phyloP scores from a whole-genome alignment of 768 basidiomycete genomes.

The Rhizopogon sp. region DNA sequence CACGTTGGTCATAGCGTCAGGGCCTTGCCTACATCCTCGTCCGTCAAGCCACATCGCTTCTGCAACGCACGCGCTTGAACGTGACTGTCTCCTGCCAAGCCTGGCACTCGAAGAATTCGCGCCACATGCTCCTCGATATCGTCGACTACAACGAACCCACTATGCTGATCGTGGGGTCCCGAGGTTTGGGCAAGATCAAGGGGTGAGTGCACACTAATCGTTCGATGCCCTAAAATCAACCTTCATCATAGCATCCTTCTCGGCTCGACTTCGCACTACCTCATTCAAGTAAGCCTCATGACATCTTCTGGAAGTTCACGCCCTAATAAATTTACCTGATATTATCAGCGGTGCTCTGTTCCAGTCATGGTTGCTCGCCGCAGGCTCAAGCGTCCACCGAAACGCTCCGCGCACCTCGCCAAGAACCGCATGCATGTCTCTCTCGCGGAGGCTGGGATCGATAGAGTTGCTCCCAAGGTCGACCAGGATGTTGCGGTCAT shows the following conservation, averaged over 20 bases:
- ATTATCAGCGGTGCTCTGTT: conserved; percentile 76
- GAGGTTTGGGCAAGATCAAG: conserved; percentile 82
- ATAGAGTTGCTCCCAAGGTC: conserved; percentile 80
- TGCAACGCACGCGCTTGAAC: conserved; percentile 87
- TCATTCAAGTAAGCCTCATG: conserved; percentile 58
- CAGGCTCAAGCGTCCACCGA: conserved; percentile 82
- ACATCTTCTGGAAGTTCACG: background rate
- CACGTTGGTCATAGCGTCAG: conserved; percentile 58
- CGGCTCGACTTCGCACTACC: conserved; percentile 93
- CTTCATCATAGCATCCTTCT: conserved; percentile 70
- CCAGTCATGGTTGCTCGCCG: conserved; percentile 97
- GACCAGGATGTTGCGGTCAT: conserved; percentile 81
- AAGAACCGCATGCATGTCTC: conserved; percentile 79
- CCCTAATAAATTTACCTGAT: background rate
- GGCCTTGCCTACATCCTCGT: conserved; percentile 82
- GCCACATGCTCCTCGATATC: conserved; percentile 89
- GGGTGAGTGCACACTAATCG: conserved; percentile 47
- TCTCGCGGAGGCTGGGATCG: conserved; percentile 84
- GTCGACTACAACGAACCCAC: conserved; percentile 83
- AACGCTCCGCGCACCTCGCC: conserved; percentile 74
- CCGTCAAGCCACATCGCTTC: conserved; percentile 81
- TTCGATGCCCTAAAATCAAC: background rate
- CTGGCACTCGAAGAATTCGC: conserved; percentile 93
- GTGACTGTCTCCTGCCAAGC: conserved; percentile 90
- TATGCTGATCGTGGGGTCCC: conserved; percentile 95